These are phyloP conservation scores for Candida odintsovae DNA, from an alignment of 805 yeast species.

Conservation along the genomic window DNA sequence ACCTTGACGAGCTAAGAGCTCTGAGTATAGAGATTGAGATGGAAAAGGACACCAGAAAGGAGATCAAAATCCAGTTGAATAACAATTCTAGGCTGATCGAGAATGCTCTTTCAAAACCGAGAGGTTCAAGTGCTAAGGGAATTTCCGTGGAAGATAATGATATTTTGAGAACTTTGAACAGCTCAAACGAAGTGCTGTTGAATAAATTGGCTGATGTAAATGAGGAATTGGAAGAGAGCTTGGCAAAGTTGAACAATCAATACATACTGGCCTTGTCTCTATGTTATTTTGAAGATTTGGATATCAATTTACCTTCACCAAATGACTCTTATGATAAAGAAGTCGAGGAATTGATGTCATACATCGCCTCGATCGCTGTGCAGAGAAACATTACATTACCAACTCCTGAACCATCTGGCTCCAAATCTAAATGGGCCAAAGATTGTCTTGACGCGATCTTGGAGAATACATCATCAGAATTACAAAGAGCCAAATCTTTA, in stretches of 20 bases:
- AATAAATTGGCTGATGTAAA: conserved; percentile 7
- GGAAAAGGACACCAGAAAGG: conserved; percentile 9
- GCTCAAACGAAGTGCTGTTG: conserved; percentile 10
- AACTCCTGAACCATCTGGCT: conserved; percentile 13
- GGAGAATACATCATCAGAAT: neutral
- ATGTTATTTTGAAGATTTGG: conserved; percentile 18
- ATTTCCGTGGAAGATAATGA: too few species aligned
- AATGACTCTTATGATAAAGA: conserved; percentile 7
- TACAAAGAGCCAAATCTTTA: neutral
- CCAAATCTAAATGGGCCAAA: conserved; percentile 21
- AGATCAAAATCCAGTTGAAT: conserved; percentile 13
- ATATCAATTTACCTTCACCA: conserved; percentile 1
- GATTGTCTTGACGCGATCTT: conserved; percentile 18
- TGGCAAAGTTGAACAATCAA: conserved; percentile 11
- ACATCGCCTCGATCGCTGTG: conserved; percentile 22
- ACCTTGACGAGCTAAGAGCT: conserved; percentile 9
- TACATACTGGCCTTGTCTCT: conserved; percentile 15
- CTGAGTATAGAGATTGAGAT: conserved; percentile 6
- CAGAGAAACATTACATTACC: conserved; percentile 20
- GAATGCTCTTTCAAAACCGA: conserved; percentile 1
- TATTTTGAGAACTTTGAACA: conserved; percentile 6
- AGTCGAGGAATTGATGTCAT: conserved; percentile 20
- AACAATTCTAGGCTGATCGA: conserved; percentile 9
- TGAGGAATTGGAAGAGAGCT: conserved; percentile 6
- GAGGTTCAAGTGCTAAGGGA: neutral